Conservation (phyloP, 192 early-diverging fungal species). For the Haplosporangium gracile region DNA sequence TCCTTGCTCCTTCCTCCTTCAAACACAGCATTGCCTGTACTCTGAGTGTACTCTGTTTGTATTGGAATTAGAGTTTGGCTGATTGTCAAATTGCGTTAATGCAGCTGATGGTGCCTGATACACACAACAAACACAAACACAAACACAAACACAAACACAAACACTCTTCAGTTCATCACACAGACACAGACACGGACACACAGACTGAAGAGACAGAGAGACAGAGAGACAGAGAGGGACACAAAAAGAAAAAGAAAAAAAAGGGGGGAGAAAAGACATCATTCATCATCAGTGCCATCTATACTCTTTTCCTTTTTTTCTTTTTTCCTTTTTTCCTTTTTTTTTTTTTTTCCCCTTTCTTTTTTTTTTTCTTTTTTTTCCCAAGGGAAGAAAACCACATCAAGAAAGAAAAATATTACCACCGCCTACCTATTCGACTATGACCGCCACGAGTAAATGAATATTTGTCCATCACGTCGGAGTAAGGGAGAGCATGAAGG, state of each 20-base stretch:
- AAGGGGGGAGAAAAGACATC: background rate
- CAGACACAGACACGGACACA: too few relatives aligned
- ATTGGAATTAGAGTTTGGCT: slow-evolving; percentile 1
- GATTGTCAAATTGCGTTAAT: slow-evolving; percentile 5
- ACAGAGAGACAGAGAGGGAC: too few relatives aligned
- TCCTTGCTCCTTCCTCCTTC: background rate
- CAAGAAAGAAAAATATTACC: background rate
- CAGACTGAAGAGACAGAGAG: too few relatives aligned
- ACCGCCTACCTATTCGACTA: background rate
- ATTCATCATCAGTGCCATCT: background rate
- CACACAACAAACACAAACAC: too few relatives aligned
- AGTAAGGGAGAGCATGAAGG: background rate
- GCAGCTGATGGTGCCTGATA: background rate
- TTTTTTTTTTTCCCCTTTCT: background rate
- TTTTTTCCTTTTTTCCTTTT: background rate
- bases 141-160: too few relatives aligned
- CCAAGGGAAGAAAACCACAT: slow-evolving; percentile 13
- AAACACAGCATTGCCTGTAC: background rate
- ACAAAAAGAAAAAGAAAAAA: background rate
- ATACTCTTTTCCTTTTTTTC: background rate
- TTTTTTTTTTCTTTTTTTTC: too few relatives aligned
- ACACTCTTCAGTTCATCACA: too few relatives aligned
- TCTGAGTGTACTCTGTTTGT: too few relatives aligned
- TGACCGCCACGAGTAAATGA: background rate
- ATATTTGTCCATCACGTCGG: slow-evolving; percentile 1